Percentiles rank a stretch among this genome's conserved stretches.
These are phyloP conservation scores for Eutypella sp. DNA, from an alignment of 2,329 filamentous ascomycete species.

Conservation along the genomic window DNA sequence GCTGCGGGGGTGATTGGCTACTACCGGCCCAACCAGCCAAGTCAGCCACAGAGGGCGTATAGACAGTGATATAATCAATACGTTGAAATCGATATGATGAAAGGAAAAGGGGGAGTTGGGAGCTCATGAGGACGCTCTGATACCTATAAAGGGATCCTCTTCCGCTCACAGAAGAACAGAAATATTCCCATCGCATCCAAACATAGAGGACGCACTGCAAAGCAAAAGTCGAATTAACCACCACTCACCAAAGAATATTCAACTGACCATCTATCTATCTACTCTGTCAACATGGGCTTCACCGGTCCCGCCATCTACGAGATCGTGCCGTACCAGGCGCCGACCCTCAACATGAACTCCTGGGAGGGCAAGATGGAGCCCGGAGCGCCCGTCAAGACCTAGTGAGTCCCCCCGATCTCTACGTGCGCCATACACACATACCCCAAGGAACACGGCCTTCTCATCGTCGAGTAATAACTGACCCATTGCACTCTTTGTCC, in stretches of 20 bases:
- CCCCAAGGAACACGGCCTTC: background rate
- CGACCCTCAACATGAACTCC: constrained; percentile 4
- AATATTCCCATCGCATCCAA: too few relatives aligned
- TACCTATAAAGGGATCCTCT: too few relatives aligned
- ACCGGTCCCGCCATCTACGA: constrained; percentile 6
- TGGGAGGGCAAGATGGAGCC: constrained; percentile 2
- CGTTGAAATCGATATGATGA: too few relatives aligned
- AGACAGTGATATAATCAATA: too few relatives aligned
- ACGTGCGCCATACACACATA: background rate
- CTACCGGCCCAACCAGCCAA: too few relatives aligned
- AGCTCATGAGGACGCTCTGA: too few relatives aligned
- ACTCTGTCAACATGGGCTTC: constrained; percentile 2
- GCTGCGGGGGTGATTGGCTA: too few relatives aligned
- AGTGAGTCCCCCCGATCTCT: background rate
- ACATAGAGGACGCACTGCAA: too few relatives aligned
- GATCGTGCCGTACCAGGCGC: constrained; percentile 9
- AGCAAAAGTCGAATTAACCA: background rate
- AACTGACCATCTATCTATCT: background rate
- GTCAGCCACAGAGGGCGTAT: too few relatives aligned
- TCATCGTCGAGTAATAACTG: background rate
- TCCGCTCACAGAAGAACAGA: too few relatives aligned
- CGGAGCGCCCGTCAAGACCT: background rate
- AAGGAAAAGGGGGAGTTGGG: too few relatives aligned
- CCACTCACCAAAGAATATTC: background rate
- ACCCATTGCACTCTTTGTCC: background rate